Base-by-base conservation (phyloP, 345 rosid species). In the Acer saccharum region DNA sequence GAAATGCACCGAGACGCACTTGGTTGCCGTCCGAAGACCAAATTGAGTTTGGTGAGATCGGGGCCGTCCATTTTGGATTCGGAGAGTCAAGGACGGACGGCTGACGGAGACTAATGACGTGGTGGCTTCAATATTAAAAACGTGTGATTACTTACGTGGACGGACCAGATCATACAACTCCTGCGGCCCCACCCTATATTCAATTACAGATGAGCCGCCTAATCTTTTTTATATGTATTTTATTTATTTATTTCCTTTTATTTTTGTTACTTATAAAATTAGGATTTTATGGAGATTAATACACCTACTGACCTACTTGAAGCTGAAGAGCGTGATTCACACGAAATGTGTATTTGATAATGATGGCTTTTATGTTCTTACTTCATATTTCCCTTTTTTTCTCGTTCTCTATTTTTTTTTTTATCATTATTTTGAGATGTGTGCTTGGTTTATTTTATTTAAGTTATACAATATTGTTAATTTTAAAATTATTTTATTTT, bases 61-160 rank as follows among this genome's bases (percentile, higher is more conserved):
- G 16, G 27, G 14, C 85, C 86, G 75, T 84, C 66, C 65, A 77
- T 75, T 73, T 35, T 1, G 71, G 75, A 13, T 23, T 25, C 10
- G 76, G 69, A 13, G 18, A 44, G 79, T 81, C 81, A 75, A 76
- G 75, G 54, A 87, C 76, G 74, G 71, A 84, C 85, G 90, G 88
- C 79, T 61, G 14, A 2, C 3, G 65, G 73, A 44, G 61, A 52
- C 39, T 54, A 32, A 44, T 79, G 48, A 78, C 62, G 65, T 77
- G 68, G 54, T 32, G 7, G 2, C 62, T 60, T 58, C 12, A 9
- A 23, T 73, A 65, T 7, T 11, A 21, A 57, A 57, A 43, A 67
- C 65, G 35, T 5, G 39, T 71, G 44, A 39, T 16, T 62, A 44
- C 27, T 83, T 54, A 60, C 64, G 75, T 79, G 78, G 80, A 72